Evolutionary conservation across 768 basidiomycete species (phyloP).

Genomic region (Phylloporus scabripes): DNA sequence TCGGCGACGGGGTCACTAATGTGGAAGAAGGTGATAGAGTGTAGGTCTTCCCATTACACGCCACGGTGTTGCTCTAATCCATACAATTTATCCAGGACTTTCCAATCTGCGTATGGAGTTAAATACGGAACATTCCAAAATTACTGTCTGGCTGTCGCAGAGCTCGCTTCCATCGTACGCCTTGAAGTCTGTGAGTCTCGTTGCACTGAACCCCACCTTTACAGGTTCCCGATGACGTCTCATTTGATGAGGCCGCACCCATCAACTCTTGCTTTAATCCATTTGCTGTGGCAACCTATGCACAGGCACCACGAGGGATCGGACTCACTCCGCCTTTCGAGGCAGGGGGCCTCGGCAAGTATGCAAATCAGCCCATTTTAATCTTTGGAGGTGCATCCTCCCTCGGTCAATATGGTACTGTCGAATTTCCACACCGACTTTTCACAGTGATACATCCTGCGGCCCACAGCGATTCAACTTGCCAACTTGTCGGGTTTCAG

Average conservation of each 20-base stretch:
- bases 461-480: constrained; percentile 27
- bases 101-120: neutral
- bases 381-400: constrained; percentile 35
- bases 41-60: constrained; percentile 18
- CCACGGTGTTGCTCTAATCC: neutral
- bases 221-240: constrained; percentile 30
- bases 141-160: constrained; percentile 19
- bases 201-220: neutral
- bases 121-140: constrained; percentile 19
- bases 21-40: constrained; percentile 34
- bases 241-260: constrained; percentile 35
- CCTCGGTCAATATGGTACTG: constrained; percentile 35
- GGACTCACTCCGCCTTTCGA: constrained; percentile 26
- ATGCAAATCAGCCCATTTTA: constrained; percentile 28
- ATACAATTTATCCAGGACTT: neutral
- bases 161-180: constrained; percentile 14
- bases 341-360: constrained; percentile 24
- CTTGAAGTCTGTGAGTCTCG: neutral
- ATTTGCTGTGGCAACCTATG: constrained; percentile 33
- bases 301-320: constrained; percentile 19
- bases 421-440: neutral
- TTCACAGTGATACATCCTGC: too few relatives aligned
- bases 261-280: constrained; percentile 30
- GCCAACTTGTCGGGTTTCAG: constrained; percentile 31
- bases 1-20: constrained; percentile 33